Conservation (phyloP, 2,329 filamentous ascomycete species). For the Chaetothyriales sp. region DNA sequence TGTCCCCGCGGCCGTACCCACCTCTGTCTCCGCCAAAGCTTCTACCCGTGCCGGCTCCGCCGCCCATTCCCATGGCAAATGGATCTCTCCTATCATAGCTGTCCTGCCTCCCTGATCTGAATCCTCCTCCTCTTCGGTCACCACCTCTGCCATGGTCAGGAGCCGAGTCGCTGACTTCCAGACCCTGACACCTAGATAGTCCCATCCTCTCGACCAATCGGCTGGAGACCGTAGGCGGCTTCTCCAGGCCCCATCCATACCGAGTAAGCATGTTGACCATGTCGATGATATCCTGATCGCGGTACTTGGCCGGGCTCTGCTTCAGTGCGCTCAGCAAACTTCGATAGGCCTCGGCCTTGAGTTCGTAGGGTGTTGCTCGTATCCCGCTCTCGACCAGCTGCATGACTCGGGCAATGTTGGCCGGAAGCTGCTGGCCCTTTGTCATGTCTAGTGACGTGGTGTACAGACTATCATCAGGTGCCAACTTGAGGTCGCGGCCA, state of each 20-base stretch:
- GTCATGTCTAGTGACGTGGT: conserved; percentile 26
- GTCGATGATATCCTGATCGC: conserved; percentile 30
- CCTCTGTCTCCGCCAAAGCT: conserved; percentile 2
- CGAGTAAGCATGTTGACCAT: conserved; percentile 32
- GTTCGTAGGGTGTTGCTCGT: conserved; percentile 15
- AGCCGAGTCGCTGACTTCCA: conserved; percentile 12
- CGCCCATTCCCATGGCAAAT: conserved; percentile 3
- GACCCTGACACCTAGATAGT: conserved; percentile 17
- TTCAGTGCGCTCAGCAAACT: conserved; percentile 19
- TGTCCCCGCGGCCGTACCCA: conserved; percentile 4
- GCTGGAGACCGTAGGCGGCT: conserved; percentile 24
- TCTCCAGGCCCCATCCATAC: conserved; percentile 35
- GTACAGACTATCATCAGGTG: conserved; percentile 29
- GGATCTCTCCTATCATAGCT: conserved; percentile 3
- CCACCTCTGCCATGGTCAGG: not conserved
- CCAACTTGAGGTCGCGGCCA: conserved; percentile 31
- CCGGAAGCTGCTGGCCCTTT: conserved; percentile 18
- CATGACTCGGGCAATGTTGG: conserved; percentile 17
- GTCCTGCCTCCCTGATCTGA: not conserved
- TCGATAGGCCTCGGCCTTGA: conserved; percentile 23
- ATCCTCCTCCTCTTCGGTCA: conserved; percentile 1
- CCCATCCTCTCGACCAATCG: conserved; percentile 21
- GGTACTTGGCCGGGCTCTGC: conserved; percentile 5
- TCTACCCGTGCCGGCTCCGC: not conserved
- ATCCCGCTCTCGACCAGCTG: conserved; percentile 31